Evolutionary conservation across 768 basidiomycete species (phyloP), one percentile per base, ranked within the genome.

Genomic region (Clathrus columnatus): DNA sequence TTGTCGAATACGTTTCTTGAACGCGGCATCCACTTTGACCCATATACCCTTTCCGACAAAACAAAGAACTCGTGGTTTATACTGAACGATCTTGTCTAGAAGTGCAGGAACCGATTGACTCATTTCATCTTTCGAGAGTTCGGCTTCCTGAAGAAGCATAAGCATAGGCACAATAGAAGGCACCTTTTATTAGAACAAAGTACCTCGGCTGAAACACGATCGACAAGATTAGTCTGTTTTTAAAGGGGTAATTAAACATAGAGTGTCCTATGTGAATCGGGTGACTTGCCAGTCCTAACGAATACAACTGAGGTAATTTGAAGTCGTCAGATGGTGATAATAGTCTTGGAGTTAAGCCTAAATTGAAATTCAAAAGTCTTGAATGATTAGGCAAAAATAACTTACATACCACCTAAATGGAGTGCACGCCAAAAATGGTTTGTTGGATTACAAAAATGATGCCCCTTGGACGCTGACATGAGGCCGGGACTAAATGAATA

Each of bases 351-450:
- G 85, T 89, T 32, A 90, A 70, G 4, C 82, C 86, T 86, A 29
- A 16, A 18, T 8, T n/a, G n/a, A n/a, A 21, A 16, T 11, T n/a
- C 36, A 4, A n/a, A 20, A 53, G 1, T 42, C 43, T 43, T 5
- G 23, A 14, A 26, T 4, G 29, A 23, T 30, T 36, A 16, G 7
- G 50, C 42, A 26, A 16, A 54, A 27, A 36, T 36, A 26, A 17
- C 5, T 11, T 23, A 60, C 64, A 28, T 60, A 81, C 88, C 84
- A 45, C 86, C 82, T 43, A 73, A 72, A 60, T 85, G 73, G 0
- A 93, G 72, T 57, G 85, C 86, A 44, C 68, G 71, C 85, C 86
- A 91, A 67, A 91, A 91, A 59, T 90, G 87, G 62, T 93, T 92
- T 2, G 82, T 83, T 0, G 82, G 83, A 62, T 85, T 80, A 1